Evolutionary conservation across 768 basidiomycete species (phyloP), one percentile per base, ranked within the genome.

Genomic region (Kondoa subrosea): DNA sequence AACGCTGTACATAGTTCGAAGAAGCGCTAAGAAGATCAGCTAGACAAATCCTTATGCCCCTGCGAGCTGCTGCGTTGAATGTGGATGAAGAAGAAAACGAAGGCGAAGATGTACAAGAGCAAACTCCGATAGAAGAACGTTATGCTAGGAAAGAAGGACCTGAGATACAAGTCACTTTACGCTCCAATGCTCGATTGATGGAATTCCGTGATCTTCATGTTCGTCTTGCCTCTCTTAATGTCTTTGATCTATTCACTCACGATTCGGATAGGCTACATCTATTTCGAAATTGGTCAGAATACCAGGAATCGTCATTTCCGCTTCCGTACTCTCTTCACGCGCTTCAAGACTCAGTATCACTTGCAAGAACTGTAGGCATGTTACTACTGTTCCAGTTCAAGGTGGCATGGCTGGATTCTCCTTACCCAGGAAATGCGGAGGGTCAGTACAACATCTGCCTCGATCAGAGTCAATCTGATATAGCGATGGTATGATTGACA

Each of bases 301-400:
- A 57, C 95, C 95, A 1, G 95, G 95, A 33, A 99, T 99, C 73
- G 91, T 97, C 76, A 96, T 97, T 76, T 92, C 92, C 33, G 89
- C 95, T 0, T 93, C 91, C 12, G 86, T 91, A 21, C 83, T 97
- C 26, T 89, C 91, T 0, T 89, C 93, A 1, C 85, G 93, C 57
- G 91, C 95, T 12, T 91, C 91, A 26, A 89, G 87, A 71, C 82
- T 99, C 2, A 86, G 89, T 73, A 81, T 99, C 21, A 91, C 91
- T 77, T 99, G 95, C 77, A 89, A 91, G 68, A 85, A 85, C 0
- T 99, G 95, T 76, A 82, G 88, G 34, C 84, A 85, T 1, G 83
- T 84, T 8, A 91, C 88, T 76, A 82, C 82, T 0, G 82, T 97
- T 56, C 83, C 86, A 69, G 71, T 75, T 0, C 69, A 69, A 56